Conservation (phyloP, 2,329 filamentous ascomycete genomes). For the Cladosporium sp. region DNA sequence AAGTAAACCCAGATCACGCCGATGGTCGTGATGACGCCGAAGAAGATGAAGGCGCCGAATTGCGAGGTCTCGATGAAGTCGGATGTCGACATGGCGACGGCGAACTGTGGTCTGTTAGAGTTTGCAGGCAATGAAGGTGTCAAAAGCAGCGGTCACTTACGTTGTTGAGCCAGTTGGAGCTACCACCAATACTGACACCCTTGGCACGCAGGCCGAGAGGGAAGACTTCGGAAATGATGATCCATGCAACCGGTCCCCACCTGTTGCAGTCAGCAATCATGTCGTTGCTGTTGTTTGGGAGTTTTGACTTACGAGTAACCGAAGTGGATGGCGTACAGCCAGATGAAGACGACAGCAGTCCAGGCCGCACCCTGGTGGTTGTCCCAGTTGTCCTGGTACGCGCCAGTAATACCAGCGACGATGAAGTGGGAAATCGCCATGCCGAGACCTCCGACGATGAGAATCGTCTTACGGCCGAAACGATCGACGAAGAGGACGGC, state of each 20-base stretch:
- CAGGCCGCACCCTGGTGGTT: conserved; percentile 53
- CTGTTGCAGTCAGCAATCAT: not conserved
- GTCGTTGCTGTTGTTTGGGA: no score
- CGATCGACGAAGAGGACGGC: conserved; percentile 61
- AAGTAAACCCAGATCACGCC: conserved; percentile 20
- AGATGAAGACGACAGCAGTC: conserved; percentile 62
- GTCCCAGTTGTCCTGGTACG: conserved; percentile 50
- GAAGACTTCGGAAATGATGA: conserved; percentile 33
- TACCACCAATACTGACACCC: conserved; percentile 20
- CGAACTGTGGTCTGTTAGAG: conserved; percentile 5
- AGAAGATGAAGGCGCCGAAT: conserved; percentile 23
- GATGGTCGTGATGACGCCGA: conserved; percentile 16
- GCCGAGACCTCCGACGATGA: conserved; percentile 32
- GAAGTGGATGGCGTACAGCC: conserved; percentile 68
- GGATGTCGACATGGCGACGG: conserved; percentile 17
- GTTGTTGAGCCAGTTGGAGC: conserved; percentile 23
- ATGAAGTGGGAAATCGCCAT: conserved; percentile 36
- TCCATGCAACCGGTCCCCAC: conserved; percentile 65
- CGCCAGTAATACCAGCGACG: conserved; percentile 60
- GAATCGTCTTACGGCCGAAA: conserved; percentile 37
- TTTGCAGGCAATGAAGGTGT: not conserved
- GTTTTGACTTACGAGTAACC: conserved; percentile 50
- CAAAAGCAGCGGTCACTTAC: not conserved
- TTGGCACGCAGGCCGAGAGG: conserved; percentile 24
- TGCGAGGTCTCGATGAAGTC: conserved; percentile 15